A percentile compares a stretch with the other conserved stretches of the same genome.
These are phyloP conservation scores for Magnusiomyces fungicola DNA, from an alignment of 1,139 yeast genomes.

Conservation along the genomic window DNA sequence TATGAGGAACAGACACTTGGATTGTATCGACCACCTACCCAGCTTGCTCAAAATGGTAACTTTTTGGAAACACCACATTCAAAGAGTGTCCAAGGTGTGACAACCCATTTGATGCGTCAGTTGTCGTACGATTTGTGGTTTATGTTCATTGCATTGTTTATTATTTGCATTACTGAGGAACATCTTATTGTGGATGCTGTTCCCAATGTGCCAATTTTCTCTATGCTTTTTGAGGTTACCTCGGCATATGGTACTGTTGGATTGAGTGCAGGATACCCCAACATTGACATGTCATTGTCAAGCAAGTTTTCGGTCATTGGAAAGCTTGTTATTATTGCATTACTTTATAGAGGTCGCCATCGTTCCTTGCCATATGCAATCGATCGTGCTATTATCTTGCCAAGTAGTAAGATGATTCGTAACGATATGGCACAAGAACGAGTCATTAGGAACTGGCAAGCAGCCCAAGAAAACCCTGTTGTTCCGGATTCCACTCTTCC, in stretches of 20 bases:
- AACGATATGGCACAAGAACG: conserved; percentile 47
- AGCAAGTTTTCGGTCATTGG: conserved; percentile 67
- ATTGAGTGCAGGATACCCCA: conserved; percentile 73
- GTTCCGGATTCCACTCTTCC: background rate
- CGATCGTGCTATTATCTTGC: conserved; percentile 90
- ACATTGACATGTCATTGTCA: conserved; percentile 57
- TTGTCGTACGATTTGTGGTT: conserved; percentile 94
- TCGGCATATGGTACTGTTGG: conserved; percentile 98
- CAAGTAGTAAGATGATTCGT: conserved; percentile 58
- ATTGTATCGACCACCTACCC: conserved; percentile 46
- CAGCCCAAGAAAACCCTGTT: conserved; percentile 16
- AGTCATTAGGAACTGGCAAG: conserved; percentile 17
- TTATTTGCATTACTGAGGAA: conserved; percentile 83
- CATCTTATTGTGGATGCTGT: conserved; percentile 42
- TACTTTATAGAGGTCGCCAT: conserved; percentile 92
- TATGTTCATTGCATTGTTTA: conserved; percentile 73
- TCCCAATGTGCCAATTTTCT: conserved; percentile 57
- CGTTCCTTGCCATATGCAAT: conserved; percentile 92
- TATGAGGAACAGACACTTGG: conserved; percentile 96
- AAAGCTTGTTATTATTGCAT: conserved; percentile 75
- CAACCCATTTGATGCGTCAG: conserved; percentile 86
- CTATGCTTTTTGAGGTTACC: conserved; percentile 75
- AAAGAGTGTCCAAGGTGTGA: conserved; percentile 49
- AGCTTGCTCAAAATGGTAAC: conserved; percentile 24
- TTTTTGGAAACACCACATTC: conserved; percentile 24